Evolutionary conservation across 2,329 filamentous ascomycete genomes (phyloP), one percentile per base, ranked within the genome.

Genomic region (Clonostachys chloroleuca): DNA sequence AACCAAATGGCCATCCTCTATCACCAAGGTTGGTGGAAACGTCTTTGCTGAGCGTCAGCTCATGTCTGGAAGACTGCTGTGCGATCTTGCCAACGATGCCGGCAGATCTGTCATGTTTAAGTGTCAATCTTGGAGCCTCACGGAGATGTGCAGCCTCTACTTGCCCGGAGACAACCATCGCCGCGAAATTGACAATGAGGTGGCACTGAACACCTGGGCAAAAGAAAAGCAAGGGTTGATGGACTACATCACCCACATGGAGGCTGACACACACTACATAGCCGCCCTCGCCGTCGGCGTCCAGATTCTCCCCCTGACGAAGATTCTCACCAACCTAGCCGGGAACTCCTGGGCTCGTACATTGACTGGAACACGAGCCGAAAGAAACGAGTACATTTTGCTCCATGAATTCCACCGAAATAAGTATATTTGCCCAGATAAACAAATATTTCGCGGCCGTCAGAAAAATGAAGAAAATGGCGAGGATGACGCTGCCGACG

Each of bases 301-400:
- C 20, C 94, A 99, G 66, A 88, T 99, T 74, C 77, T 99, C 41
- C 89, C 94, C 13, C 73, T 99, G 46, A 96, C 92, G 18, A 97
- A 96, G 66, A 89, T 96, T 43, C 74, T 99, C 53, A 99, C 94
- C 13, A 97, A 97, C 59, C 75, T 99, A 64, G 94, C 94, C 51
- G 94, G 94, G 56, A 99, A 99, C 67, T 97, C 94, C 1, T 99
- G 94, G 94, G 92, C 92, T 47, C 84, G 94, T 62, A 99, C 94
- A 3, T 74, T 99, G 39, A 96, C 90, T 36, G 94, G 94, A 66
- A 99, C 94, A 17, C 86, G 94, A 62, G 94, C 94, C 9, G 94
- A 99, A 72, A 88, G 94, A 35, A 99, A 99, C 69, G 94, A 99
- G 70, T 99, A 96, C 77, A 99, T 99, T 89, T 62, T 99, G 62